A percentile compares a stretch with the other conserved stretches of the same genome.
phyloP scores from a whole-genome alignment of 2,329 filamentous ascomycete genomes.

The Aspergillus oerlinghausenensis region DNA sequence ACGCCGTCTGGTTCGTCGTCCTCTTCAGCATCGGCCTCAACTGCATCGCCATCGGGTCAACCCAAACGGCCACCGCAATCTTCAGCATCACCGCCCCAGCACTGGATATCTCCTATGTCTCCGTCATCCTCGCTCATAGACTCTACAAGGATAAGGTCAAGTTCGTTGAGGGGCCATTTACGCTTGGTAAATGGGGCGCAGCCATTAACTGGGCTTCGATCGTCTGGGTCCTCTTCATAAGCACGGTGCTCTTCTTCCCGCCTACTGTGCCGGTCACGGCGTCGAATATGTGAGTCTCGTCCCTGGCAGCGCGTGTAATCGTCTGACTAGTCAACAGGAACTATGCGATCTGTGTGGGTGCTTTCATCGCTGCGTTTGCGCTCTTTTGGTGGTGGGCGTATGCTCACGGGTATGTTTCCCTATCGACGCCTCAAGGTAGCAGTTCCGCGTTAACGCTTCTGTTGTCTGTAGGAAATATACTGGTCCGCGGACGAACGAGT shows the following conservation, averaged over 20 bases:
- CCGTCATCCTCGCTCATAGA: constrained; percentile 56
- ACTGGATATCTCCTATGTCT: constrained; percentile 52
- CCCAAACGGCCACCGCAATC: constrained; percentile 44
- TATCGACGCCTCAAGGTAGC: constrained; percentile 7
- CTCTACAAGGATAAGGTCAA: constrained; percentile 49
- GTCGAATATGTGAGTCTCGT: constrained; percentile 43
- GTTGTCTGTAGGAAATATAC: constrained; percentile 48
- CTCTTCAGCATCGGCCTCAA: constrained; percentile 51
- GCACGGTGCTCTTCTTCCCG: constrained; percentile 55
- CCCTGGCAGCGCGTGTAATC: background rate
- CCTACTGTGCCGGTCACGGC: constrained; percentile 44
- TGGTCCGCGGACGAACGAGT: constrained; percentile 55
- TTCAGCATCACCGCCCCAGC: constrained; percentile 52
- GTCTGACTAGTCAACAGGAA: constrained; percentile 32
- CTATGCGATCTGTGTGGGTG: constrained; percentile 45
- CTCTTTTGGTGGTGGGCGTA: constrained; percentile 46
- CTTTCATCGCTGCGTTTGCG: constrained; percentile 47
- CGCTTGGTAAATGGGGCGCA: constrained; percentile 52
- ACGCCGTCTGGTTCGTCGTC: constrained; percentile 62
- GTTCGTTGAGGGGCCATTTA: constrained; percentile 56
- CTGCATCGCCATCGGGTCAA: constrained; percentile 44
- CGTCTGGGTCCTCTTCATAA: constrained; percentile 61
- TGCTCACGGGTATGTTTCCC: constrained; percentile 33
- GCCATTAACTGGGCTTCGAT: constrained; percentile 54
- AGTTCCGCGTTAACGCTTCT: constrained; percentile 5